These are phyloP conservation scores for Aureobasidium pullulans DNA, from an alignment of 2,329 filamentous ascomycete genomes.

Conservation along the genomic window DNA sequence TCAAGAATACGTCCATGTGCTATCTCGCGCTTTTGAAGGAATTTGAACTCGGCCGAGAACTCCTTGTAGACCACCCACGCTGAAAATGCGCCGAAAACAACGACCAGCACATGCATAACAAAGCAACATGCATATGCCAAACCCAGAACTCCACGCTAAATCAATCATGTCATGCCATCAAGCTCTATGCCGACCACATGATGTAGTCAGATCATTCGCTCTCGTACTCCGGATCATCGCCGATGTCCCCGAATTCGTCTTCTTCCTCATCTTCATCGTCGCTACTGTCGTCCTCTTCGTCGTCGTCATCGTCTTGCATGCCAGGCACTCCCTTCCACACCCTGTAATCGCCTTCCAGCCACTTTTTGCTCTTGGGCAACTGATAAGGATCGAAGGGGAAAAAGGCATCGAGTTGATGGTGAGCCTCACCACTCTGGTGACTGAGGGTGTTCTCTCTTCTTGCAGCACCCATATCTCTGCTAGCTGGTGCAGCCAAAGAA, in stretches of 20 bases:
- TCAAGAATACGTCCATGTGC: neutral
- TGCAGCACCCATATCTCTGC: conserved; percentile 33
- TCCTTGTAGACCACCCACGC: neutral
- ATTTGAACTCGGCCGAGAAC: neutral
- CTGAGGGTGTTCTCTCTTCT: conserved; percentile 49
- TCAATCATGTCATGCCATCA: conserved; percentile 5
- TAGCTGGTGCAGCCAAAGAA: conserved; percentile 42
- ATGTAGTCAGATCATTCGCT: neutral
- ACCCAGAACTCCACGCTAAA: conserved; percentile 8
- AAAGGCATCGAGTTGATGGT: conserved; percentile 82
- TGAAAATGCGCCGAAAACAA: neutral
- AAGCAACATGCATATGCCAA: conserved; percentile 5
- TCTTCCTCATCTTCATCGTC: conserved; percentile 33
- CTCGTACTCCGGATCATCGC: conserved; percentile 21
- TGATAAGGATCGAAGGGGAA: conserved; percentile 98
- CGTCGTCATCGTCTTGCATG: conserved; percentile 49
- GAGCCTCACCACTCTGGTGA: conserved; percentile 60
- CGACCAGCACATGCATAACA: neutral
- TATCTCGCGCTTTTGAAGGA: neutral
- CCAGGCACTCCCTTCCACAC: conserved; percentile 68
- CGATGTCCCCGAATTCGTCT: conserved; percentile 38
- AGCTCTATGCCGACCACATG: neutral
- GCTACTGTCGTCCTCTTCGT: conserved; percentile 42
- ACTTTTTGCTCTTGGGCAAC: conserved; percentile 75
- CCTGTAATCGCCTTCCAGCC: conserved; percentile 80